A percentile compares a stretch with the other conserved stretches of the same genome.
Evolutionary conservation across 1,284 basidiomycete species (phyloP).

Genomic region (Exobasidium rhododendri): DNA sequence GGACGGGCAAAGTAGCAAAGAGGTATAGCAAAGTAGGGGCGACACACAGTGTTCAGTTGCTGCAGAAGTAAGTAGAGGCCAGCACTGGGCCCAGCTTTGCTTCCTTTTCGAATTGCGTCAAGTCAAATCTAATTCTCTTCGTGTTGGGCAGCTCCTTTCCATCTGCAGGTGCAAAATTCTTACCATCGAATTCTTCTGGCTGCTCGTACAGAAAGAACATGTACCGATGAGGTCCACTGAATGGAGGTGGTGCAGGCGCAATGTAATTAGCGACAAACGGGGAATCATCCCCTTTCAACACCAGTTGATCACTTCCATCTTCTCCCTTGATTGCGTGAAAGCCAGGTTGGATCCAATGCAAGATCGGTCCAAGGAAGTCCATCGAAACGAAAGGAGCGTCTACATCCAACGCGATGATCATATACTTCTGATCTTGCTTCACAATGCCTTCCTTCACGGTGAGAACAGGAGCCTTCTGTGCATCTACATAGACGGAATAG

Average conservation of each 20-base stretch:
- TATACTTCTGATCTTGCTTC: not conserved
- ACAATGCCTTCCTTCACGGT: too few species aligned
- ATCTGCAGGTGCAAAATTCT: not conserved
- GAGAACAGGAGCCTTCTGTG: too few species aligned
- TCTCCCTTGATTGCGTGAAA: not conserved
- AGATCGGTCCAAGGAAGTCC: not conserved
- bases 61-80: not conserved
- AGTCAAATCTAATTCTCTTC: not conserved
- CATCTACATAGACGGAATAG: too few species aligned
- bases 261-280: not conserved
- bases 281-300: not conserved
- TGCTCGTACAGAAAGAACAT: not conserved
- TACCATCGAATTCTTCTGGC: not conserved
- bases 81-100: not conserved
- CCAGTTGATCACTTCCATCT: too few species aligned
- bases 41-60: too few species aligned
- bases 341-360: conserved; percentile 2
- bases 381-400: not conserved
- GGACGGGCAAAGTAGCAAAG: too few species aligned
- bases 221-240: not conserved
- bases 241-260: not conserved
- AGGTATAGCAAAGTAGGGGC: too few species aligned
- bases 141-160: not conserved
- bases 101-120: not conserved
- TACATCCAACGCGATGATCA: not conserved